Evolutionary conservation across 2,329 filamentous ascomycete genomes (phyloP).

Genomic region (Scleromitrula shiraiana): DNA sequence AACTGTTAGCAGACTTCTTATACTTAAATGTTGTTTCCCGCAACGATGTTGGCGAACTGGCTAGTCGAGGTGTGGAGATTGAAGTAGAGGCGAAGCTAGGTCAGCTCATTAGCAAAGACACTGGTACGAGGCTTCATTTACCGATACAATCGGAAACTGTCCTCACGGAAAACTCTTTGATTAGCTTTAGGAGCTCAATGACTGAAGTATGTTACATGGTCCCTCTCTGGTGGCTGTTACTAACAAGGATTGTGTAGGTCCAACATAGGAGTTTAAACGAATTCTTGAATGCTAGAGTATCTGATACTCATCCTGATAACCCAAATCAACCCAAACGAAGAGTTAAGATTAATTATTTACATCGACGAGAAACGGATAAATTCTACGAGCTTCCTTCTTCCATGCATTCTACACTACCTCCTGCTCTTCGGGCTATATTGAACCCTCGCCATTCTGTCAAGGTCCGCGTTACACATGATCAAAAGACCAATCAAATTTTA

Average conservation of each 20-base stretch:
- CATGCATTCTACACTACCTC: constrained; percentile 53
- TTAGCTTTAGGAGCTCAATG: constrained; percentile 82
- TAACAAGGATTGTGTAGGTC: constrained; percentile 37
- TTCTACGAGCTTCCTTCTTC: constrained; percentile 68
- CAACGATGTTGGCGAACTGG: constrained; percentile 56
- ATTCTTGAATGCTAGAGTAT: constrained; percentile 66
- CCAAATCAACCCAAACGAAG: constrained; percentile 35
- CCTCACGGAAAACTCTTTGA: constrained; percentile 50
- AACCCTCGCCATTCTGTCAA: constrained; percentile 49
- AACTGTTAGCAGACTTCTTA: constrained; percentile 71
- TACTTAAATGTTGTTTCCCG: constrained; percentile 62
- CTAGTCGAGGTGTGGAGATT: constrained; percentile 60
- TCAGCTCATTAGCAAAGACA: constrained; percentile 66
- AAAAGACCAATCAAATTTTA: constrained; percentile 60
- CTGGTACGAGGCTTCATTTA: constrained; percentile 58
- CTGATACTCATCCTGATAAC: constrained; percentile 48
- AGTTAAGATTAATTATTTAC: constrained; percentile 67
- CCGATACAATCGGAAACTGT: constrained; percentile 65
- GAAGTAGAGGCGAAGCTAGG: constrained; percentile 96
- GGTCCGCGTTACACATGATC: constrained; percentile 70
- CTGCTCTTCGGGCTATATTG: constrained; percentile 53
- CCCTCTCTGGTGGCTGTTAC: background rate
- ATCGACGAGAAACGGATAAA: constrained; percentile 73
- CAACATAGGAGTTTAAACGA: constrained; percentile 81
- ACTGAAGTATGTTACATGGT: constrained; percentile 58